Conservation (phyloP, 2,329 filamentous ascomycete species). For the Aspergillus candidus region DNA sequence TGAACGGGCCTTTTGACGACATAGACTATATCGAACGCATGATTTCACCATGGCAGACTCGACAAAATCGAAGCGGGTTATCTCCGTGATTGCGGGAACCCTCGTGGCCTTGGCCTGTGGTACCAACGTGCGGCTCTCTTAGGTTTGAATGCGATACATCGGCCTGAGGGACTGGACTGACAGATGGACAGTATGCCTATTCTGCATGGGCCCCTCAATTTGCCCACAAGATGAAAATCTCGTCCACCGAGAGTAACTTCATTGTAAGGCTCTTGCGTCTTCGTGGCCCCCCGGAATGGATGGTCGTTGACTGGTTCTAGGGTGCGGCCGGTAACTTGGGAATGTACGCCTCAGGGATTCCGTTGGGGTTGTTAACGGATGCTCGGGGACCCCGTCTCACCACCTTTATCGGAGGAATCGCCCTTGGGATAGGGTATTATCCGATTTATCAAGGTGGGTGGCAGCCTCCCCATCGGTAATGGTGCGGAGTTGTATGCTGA, state of each 20-base stretch:
- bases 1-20: too few relatives aligned
- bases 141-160: background rate
- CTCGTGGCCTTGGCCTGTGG: constrained; percentile 82
- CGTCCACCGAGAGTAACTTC: constrained; percentile 87
- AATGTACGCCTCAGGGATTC: constrained; percentile 89
- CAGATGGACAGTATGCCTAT: constrained; percentile 73
- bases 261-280: constrained; percentile 54
- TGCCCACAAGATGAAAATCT: constrained; percentile 75
- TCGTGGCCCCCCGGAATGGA: constrained; percentile 2
- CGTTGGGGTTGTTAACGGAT: constrained; percentile 83
- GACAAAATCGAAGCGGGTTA: constrained; percentile 53
- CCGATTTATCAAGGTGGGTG: constrained; percentile 60
- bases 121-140: constrained; percentile 62
- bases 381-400: constrained; percentile 71
- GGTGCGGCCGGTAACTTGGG: constrained; percentile 59
- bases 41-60: constrained; percentile 21
- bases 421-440: constrained; percentile 76
- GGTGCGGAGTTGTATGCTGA: constrained; percentile 1
- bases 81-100: constrained; percentile 81
- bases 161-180: constrained; percentile 9
- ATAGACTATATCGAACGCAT: too few relatives aligned
- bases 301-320: constrained; percentile 34
- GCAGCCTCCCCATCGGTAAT: background rate
- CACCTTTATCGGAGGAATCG: constrained; percentile 65
- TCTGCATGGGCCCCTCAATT: constrained; percentile 97